phyloP scores from a whole-genome alignment of 202 grass and related monocot genomes.

The Panicum virgatum region DNA sequence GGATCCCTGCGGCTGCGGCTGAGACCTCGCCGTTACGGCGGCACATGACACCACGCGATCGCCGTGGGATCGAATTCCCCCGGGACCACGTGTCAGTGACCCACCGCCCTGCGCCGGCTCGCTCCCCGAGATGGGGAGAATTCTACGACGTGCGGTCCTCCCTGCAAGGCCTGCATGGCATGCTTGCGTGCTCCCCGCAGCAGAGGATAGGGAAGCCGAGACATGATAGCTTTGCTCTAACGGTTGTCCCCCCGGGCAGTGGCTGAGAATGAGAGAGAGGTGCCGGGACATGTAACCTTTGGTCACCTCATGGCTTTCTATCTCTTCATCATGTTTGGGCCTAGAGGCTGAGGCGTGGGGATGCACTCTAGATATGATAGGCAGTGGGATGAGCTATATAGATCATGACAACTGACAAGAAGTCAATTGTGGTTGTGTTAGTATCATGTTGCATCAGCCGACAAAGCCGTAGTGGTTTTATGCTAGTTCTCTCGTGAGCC shows the following conservation, averaged over 20 bases:
- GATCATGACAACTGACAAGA: too few species aligned
- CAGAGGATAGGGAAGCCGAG: neutral
- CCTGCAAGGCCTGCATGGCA: neutral
- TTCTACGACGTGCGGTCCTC: neutral
- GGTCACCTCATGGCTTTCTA: neutral
- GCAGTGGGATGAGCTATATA: neutral
- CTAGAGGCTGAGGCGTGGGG: constrained; percentile 12
- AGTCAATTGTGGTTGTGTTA: neutral
- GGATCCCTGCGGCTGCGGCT: constrained; percentile 16
- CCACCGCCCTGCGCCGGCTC: neutral
- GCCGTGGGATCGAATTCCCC: neutral
- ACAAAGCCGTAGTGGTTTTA: neutral
- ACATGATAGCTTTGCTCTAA: constrained; percentile 28
- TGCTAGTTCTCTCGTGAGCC: neutral
- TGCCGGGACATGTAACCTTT: neutral
- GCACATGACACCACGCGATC: constrained; percentile 16
- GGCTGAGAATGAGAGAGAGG: neutral
- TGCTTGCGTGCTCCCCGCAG: constrained; percentile 14
- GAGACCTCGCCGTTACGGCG: constrained; percentile 21
- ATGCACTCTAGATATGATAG: neutral
- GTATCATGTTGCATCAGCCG: neutral
- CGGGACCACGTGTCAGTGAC: constrained; percentile 39
- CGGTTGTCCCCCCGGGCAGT: neutral
- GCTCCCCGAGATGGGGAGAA: neutral
- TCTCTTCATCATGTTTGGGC: neutral